Base-by-base conservation (phyloP, 768 basidiomycete genomes). In the Boletellus emodensis region DNA sequence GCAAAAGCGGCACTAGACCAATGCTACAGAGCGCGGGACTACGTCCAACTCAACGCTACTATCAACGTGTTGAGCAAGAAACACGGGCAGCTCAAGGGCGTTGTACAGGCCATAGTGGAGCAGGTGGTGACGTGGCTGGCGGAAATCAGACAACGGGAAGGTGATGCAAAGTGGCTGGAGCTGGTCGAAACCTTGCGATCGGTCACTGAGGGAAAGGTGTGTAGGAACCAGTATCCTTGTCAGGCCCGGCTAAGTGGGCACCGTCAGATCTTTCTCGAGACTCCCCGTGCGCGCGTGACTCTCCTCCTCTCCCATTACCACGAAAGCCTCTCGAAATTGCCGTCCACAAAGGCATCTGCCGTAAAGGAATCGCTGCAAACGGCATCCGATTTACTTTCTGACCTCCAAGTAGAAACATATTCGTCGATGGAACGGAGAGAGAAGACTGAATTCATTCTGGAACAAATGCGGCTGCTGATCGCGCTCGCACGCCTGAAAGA, bases 321-420 rank as follows among this genome's bases (percentile, higher is more conserved):
- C 64, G 96, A 99, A 75, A 64, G 70, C 33, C 78, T 90, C 39
- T 66, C 77, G 48, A 70, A 74, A 46, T 56, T 75, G 1, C 62
- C 77, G 39, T 72, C 77, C 20, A 65, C 77, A 10, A 64, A 68
- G 18, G 59, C 73, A 24, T 44, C 69, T 0, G 47, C 63, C 8
- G 55, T 65, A 17, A 88, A 87, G 57, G 87, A 90, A 59, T 81
- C 85, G 37, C 72, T 92, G 35, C 83, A 88, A 60, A 87, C 84
- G 0, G 94, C 96, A 6, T 94, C 91, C 0, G 96, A 98, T 56
- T 73, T 98, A 26, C 77, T 98, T 53, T 87, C 87, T 20, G 96
- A 99, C 51, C 82, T 99, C 3, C 94, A 97, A 73, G 94, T 99
- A 35, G 96, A 99, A 71, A 98, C 96, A 2, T 99, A 97, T 67